Conservation (phyloP, 2,329 filamentous ascomycete genomes). For the Chaetomiaceae sp. region DNA sequence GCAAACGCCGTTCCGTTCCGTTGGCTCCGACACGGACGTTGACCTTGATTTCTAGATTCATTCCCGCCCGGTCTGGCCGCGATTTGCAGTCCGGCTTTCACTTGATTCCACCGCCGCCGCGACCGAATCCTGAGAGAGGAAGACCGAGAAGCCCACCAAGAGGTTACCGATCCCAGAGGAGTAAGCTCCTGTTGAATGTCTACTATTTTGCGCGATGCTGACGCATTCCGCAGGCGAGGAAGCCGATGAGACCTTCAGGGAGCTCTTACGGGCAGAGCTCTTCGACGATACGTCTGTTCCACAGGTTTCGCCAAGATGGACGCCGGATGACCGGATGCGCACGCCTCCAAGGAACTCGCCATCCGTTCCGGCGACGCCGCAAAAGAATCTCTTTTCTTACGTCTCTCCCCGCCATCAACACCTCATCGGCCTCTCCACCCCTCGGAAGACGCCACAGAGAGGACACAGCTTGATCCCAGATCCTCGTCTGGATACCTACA, state of each 20-base stretch:
- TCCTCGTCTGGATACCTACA: slow-evolving; percentile 88
- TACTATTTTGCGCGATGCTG: slow-evolving; percentile 18
- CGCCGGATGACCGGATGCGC: slow-evolving; percentile 53
- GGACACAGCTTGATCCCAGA: slow-evolving; percentile 86
- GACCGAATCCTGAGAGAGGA: slow-evolving; percentile 78
- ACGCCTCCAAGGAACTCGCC: slow-evolving; percentile 63
- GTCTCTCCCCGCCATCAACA: slow-evolving; percentile 70
- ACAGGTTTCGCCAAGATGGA: slow-evolving; percentile 64
- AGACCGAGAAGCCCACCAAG: slow-evolving; percentile 59
- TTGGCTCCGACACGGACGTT: not conserved
- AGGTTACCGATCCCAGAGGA: slow-evolving; percentile 93
- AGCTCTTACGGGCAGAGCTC: slow-evolving; percentile 80
- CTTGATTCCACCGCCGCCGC: slow-evolving; percentile 82
- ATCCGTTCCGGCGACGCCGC: slow-evolving; percentile 61
- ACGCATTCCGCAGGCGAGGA: slow-evolving; percentile 63
- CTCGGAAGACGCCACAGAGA: slow-evolving; percentile 82
- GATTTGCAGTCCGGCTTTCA: slow-evolving; percentile 92
- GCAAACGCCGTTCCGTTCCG: slow-evolving; percentile 15
- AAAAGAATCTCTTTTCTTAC: slow-evolving; percentile 96
- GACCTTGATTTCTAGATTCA: slow-evolving; percentile 61
- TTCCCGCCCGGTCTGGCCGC: slow-evolving; percentile 87
- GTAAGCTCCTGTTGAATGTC: slow-evolving; percentile 45
- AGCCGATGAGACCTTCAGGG: slow-evolving; percentile 89
- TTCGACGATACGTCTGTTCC: slow-evolving; percentile 89
- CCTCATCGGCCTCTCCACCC: slow-evolving; percentile 77